Evolutionary conservation across 495 filamentous ascomycete genomes (phyloP).

Genomic region (Tirmania nivea): DNA sequence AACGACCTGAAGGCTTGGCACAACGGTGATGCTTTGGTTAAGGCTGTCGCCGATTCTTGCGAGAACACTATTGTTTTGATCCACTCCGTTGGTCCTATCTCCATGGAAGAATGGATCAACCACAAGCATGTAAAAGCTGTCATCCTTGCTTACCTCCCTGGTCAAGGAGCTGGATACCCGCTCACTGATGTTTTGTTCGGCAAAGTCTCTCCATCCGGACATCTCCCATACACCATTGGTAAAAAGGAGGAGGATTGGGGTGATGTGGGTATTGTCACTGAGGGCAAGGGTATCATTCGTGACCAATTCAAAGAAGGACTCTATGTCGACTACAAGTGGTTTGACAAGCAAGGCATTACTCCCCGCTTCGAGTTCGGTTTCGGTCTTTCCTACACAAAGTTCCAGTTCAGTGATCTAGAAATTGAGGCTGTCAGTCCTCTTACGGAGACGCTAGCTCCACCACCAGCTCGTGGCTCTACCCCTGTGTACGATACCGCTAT

Average conservation of each 20-base stretch:
- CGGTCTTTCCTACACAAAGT: slow-evolving; percentile 48
- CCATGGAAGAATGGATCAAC: slow-evolving; percentile 36
- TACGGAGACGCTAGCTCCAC: slow-evolving; percentile 22
- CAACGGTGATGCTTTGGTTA: slow-evolving; percentile 35
- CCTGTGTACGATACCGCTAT: slow-evolving; percentile 35
- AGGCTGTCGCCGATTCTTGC: slow-evolving; percentile 32
- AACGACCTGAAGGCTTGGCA: slow-evolving; percentile 24
- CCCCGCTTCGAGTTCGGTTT: slow-evolving; percentile 54
- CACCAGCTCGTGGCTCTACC: slow-evolving; percentile 29
- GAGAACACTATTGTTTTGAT: slow-evolving; percentile 41
- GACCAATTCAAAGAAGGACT: slow-evolving; percentile 46
- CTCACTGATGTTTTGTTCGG: slow-evolving; percentile 40
- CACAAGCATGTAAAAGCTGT: slow-evolving; percentile 43
- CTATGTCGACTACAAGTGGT: slow-evolving; percentile 45
- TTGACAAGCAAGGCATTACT: slow-evolving; percentile 38
- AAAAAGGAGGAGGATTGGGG: slow-evolving; percentile 39
- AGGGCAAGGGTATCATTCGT: slow-evolving; percentile 24
- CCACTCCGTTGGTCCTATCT: slow-evolving; percentile 36
- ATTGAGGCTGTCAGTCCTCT: slow-evolving; percentile 18
- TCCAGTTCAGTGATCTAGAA: slow-evolving; percentile 27
- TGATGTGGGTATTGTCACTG: slow-evolving; percentile 19
- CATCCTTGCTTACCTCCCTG: slow-evolving; percentile 38
- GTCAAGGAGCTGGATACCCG: slow-evolving; percentile 36
- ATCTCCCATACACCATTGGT: slow-evolving; percentile 53
- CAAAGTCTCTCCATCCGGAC: slow-evolving; percentile 35